These are phyloP conservation scores for Corylus americana DNA, from an alignment of 306 rosid genomes.

Conservation along the genomic window DNA sequence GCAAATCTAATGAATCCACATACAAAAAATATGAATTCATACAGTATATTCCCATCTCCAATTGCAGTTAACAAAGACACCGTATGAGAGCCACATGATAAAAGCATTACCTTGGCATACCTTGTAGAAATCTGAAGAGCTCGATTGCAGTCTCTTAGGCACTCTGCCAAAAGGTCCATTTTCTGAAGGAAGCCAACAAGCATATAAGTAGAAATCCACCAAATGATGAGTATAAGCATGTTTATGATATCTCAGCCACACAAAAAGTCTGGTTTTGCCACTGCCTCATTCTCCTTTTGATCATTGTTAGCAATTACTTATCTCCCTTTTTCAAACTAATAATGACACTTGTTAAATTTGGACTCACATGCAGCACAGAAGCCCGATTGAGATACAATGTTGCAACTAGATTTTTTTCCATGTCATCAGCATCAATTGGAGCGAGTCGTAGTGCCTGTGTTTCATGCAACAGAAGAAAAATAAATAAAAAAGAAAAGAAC, in stretches of 20 bases:
- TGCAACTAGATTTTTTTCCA: constrained; percentile 60
- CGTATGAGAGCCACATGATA: neutral
- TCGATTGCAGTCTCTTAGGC: constrained; percentile 68
- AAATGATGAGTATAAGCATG: neutral
- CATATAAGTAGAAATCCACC: neutral
- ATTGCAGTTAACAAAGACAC: neutral
- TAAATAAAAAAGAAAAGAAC: neutral
- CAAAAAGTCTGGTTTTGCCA: no score
- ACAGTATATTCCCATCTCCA: neutral
- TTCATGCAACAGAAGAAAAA: constrained; percentile 17
- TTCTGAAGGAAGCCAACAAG: constrained; percentile 43
- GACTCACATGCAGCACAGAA: constrained; percentile 69
- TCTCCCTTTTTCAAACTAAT: no score
- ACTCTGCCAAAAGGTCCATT: constrained; percentile 65
- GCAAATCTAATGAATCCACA: neutral
- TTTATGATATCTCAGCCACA: neutral
- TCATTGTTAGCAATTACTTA: no score
- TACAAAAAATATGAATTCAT: neutral
- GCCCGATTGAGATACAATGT: constrained; percentile 79
- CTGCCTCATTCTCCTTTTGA: no score
- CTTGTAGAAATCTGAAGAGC: constrained; percentile 71
- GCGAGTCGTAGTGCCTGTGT: constrained; percentile 74
- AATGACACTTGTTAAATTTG: neutral
- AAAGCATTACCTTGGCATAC: constrained; percentile 68
- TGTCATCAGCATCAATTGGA: constrained; percentile 54